A percentile compares a stretch with the other conserved stretches of the same genome.
Conservation (phyloP, 2,329 filamentous ascomycete genomes). For the Aureobasidium sp. region DNA sequence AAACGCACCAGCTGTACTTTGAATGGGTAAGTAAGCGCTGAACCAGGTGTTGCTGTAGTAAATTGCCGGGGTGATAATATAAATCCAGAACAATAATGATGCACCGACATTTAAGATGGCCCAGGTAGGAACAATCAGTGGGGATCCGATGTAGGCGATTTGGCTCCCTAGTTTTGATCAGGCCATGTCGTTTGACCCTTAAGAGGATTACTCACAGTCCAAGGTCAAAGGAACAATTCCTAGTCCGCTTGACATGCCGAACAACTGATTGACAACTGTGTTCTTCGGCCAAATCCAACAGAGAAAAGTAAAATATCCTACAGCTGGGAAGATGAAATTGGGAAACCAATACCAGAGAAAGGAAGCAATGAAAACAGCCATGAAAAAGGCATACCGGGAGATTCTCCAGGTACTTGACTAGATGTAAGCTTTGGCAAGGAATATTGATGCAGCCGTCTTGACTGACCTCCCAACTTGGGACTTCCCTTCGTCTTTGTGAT, state of each 20-base stretch:
- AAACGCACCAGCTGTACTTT: neutral
- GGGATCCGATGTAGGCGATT: slow-evolving; percentile 57
- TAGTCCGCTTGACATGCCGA: slow-evolving; percentile 75
- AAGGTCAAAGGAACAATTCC: slow-evolving; percentile 71
- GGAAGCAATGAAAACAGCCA: slow-evolving; percentile 61
- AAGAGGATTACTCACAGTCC: slow-evolving; percentile 46
- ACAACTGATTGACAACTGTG: slow-evolving; percentile 76
- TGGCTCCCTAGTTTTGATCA: slow-evolving; percentile 54
- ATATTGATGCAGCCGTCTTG: neutral
- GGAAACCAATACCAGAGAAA: slow-evolving; percentile 82
- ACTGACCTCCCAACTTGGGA: neutral
- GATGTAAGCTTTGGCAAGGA: neutral
- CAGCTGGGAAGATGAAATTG: slow-evolving; percentile 70
- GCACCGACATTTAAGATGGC: neutral
- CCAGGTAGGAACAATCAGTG: neutral
- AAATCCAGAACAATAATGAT: neutral
- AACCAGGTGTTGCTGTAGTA: neutral
- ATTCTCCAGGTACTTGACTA: slow-evolving; percentile 43
- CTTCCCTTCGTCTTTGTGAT: neutral
- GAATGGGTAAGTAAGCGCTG: neutral
- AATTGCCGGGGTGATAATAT: neutral
- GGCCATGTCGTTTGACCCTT: no score
- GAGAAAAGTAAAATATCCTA: slow-evolving; percentile 83
- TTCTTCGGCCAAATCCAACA: slow-evolving; percentile 85
- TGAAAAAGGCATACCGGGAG: slow-evolving; percentile 78